Percentiles rank a stretch among this genome's conserved stretches.
Conservation (phyloP, 1,139 yeast genomes). For the Hyphopichia pseudoburtonii region DNA sequence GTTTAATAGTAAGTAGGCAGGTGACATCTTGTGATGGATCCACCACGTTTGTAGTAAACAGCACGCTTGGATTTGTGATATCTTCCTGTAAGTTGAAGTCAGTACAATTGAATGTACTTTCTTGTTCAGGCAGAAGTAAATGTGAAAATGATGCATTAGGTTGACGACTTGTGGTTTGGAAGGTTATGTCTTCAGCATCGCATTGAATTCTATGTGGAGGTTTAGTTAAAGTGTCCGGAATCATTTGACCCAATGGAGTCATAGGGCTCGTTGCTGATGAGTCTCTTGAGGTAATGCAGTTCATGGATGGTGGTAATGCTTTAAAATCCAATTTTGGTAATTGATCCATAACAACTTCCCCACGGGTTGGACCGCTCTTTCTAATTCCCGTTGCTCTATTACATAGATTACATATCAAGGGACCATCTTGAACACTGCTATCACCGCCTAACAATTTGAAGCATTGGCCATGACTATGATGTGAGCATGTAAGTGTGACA, state of each 20-base stretch:
- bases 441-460: too few relatives aligned
- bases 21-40: constrained; percentile 17
- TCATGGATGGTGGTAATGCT: too few relatives aligned
- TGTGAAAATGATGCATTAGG: too few relatives aligned
- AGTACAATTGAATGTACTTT: constrained; percentile 10
- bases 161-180: constrained; percentile 9
- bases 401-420: too few relatives aligned
- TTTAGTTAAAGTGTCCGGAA: constrained; percentile 22
- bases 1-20: constrained; percentile 24
- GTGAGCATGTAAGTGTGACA: too few relatives aligned
- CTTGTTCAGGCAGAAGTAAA: constrained; percentile 15
- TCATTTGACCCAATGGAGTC: constrained; percentile 26
- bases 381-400: too few relatives aligned
- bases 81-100: constrained; percentile 1
- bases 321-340: too few relatives aligned
- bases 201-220: constrained; percentile 8
- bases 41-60: constrained; percentile 12
- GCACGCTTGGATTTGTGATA: constrained; percentile 17
- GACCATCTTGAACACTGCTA: too few relatives aligned
- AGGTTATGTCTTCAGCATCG: constrained; percentile 1
- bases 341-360: too few relatives aligned
- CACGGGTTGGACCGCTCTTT: too few relatives aligned
- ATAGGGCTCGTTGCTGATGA: constrained; percentile 12
- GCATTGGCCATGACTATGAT: too few relatives aligned
- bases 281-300: neutral